Percentiles rank a stretch among this genome's conserved stretches.
These are phyloP conservation scores for Incumbomyces delicatus DNA, from an alignment of 2,329 filamentous ascomycete genomes.

Conservation along the genomic window DNA sequence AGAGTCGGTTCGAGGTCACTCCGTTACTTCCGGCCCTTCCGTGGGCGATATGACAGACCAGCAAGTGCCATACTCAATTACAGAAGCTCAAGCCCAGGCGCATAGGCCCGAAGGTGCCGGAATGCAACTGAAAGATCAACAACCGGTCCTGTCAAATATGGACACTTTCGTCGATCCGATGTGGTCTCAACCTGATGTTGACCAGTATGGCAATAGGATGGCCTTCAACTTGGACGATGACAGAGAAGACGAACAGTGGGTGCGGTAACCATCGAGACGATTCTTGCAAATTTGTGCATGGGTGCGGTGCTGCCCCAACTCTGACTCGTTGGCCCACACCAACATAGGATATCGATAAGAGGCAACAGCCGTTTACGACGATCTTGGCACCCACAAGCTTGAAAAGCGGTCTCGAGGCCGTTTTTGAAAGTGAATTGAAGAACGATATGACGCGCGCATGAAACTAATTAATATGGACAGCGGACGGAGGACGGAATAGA, in stretches of 20 bases:
- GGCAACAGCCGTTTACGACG: no score
- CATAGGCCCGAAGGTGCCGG: constrained; percentile 13
- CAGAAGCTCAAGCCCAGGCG: constrained; percentile 19
- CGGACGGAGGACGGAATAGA: no score
- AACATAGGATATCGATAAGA: no score
- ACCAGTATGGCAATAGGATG: constrained; percentile 15
- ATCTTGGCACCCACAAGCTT: no score
- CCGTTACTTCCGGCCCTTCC: constrained; percentile 16
- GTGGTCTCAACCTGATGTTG: constrained; percentile 13
- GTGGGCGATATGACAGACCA: constrained; percentile 5
- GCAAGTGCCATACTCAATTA: constrained; percentile 18
- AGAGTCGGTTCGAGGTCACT: constrained; percentile 13
- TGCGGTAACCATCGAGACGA: constrained; percentile 8
- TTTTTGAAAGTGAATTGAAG: no score
- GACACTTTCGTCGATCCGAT: constrained; percentile 16
- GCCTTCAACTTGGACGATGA: constrained; percentile 18
- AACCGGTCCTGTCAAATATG: constrained; percentile 4
- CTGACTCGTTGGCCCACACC: no score
- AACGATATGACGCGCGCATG: no score
- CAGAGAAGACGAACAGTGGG: constrained; percentile 20
- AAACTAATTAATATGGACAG: no score
- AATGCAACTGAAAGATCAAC: neutral
- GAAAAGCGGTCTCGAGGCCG: no score
- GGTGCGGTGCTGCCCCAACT: no score
- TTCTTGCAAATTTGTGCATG: no score